Conservation (phyloP, 441 rosid genomes). For the Erysimum pusillum region DNA sequence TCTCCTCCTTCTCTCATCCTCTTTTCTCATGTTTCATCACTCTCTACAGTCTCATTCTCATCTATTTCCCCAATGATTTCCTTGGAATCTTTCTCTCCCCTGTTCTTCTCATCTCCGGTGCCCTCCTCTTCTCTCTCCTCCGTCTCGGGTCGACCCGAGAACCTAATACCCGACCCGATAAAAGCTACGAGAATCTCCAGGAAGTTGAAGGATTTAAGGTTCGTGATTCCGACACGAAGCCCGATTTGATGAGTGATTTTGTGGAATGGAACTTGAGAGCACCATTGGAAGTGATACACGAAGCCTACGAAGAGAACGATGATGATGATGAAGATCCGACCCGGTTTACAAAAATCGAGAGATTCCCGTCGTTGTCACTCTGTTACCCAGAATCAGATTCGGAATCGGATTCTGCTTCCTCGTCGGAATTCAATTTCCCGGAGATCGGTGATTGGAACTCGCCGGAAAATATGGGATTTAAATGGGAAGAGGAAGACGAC, state of each 20-base stretch:
- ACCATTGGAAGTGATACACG: constrained; percentile 77
- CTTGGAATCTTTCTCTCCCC: constrained; percentile 58
- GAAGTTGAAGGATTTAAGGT: not conserved
- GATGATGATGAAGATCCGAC: constrained; percentile 43
- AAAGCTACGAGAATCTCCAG: not conserved
- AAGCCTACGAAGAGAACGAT: constrained; percentile 56
- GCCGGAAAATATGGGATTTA: constrained; percentile 46
- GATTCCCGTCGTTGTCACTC: constrained; percentile 56
- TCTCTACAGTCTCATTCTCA: constrained; percentile 56
- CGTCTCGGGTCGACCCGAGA: constrained; percentile 55
- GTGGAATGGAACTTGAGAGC: constrained; percentile 77
- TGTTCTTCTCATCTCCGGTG: constrained; percentile 48
- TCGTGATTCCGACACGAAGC: constrained; percentile 8
- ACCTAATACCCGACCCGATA: constrained; percentile 13
- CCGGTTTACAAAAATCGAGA: constrained; percentile 29
- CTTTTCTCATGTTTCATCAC: constrained; percentile 66
- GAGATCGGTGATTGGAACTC: constrained; percentile 47
- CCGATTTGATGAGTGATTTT: constrained; percentile 46
- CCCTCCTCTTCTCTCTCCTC: constrained; percentile 59
- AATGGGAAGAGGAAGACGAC: constrained; percentile 57
- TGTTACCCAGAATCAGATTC: constrained; percentile 73
- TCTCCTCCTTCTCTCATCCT: constrained; percentile 47
- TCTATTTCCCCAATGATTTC: constrained; percentile 57
- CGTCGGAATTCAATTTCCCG: constrained; percentile 54
- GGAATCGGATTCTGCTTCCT: constrained; percentile 53